These are phyloP conservation scores for Gossypium thurberi DNA, from an alignment of 345 rosid genomes.

Conservation along the genomic window DNA sequence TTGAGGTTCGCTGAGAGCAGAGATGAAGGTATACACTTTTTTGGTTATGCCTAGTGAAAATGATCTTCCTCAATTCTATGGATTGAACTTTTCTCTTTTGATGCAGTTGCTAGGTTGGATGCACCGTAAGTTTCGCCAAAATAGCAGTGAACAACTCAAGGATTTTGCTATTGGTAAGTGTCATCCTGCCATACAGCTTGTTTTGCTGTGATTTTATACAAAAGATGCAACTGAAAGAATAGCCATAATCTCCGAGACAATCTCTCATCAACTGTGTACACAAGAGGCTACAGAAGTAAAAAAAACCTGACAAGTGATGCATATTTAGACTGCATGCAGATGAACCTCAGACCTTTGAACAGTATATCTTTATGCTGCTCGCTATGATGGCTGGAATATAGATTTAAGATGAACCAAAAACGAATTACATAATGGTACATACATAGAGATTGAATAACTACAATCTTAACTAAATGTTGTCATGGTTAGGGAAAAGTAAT, in stretches of 20 bases:
- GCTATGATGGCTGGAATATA: not conserved
- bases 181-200: not conserved
- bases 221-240: not conserved
- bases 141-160: slow-evolving; percentile 45
- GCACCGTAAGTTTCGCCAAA: slow-evolving; percentile 72
- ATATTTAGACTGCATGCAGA: not conserved
- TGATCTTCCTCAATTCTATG: not conserved
- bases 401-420: slow-evolving; percentile 1
- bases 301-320: not conserved
- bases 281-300: not conserved
- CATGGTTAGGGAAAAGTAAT: not conserved
- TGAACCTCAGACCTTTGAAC: not conserved
- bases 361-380: not conserved
- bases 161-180: slow-evolving; percentile 56
- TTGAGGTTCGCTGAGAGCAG: slow-evolving; percentile 15
- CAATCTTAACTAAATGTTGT: not conserved
- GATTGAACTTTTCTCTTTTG: slow-evolving; percentile 7
- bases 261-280: not conserved
- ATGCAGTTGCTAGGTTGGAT: slow-evolving; percentile 78
- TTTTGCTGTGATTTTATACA: not conserved
- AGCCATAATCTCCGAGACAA: not conserved
- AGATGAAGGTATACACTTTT: slow-evolving; percentile 50
- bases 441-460: not conserved
- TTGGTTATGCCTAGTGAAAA: not conserved
- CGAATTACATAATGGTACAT: not conserved